phyloP scores from a whole-genome alignment of 257 asterid species.

The Solanum virginianum region DNA sequence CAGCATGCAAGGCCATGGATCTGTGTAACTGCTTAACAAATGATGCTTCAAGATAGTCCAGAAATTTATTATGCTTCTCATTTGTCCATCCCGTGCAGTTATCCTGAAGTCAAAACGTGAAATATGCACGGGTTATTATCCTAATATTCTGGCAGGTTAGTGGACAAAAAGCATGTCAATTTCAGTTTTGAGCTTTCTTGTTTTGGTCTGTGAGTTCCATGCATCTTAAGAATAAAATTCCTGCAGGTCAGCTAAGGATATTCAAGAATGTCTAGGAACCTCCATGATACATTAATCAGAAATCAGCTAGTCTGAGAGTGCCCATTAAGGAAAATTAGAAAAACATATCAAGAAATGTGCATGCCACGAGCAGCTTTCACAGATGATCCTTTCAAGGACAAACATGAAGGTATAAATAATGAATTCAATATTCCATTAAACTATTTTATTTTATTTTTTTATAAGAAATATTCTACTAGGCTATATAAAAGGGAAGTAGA shows the following conservation, averaged over 20 bases:
- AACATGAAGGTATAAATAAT: not conserved
- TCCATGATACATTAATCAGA: not conserved
- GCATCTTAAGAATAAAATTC: not conserved
- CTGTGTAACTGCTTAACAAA: constrained; percentile 54
- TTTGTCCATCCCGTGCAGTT: constrained; percentile 48
- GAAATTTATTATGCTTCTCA: constrained; percentile 58
- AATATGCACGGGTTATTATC: not conserved
- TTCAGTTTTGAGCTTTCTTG: not conserved
- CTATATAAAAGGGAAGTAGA: not conserved
- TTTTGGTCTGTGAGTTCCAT: not conserved
- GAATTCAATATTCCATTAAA: not conserved
- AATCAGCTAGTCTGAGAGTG: not conserved
- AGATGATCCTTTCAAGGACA: not conserved
- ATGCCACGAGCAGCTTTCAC: not conserved
- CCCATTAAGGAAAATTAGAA: not conserved
- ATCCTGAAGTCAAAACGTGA: constrained; percentile 27
- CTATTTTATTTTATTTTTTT: not conserved
- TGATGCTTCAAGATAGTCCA: constrained; percentile 57
- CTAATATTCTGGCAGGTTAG: not conserved
- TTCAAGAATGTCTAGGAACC: not conserved
- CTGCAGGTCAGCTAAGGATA: not conserved
- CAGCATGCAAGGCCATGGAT: constrained; percentile 22
- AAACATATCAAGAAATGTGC: not conserved
- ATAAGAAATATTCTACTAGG: not conserved
- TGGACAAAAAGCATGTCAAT: not conserved